Conservation (phyloP, 164 flowering plant genomes). For the Magnolia sinica region DNA sequence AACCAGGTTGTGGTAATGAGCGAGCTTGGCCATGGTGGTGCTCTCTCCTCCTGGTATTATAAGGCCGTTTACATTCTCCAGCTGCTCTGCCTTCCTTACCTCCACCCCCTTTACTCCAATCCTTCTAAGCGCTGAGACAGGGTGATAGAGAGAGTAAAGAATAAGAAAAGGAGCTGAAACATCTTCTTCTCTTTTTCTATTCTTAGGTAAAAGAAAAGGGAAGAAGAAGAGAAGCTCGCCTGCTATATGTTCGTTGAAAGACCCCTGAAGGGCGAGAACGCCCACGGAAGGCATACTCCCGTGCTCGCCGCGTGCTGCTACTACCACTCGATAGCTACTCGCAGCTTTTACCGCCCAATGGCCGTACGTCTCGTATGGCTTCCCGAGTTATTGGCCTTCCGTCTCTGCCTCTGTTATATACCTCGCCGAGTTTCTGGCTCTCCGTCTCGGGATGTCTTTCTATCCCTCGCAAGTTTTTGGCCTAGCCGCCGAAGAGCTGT, state of each 20-base stretch:
- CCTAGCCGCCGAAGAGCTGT: no score
- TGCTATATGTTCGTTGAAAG: slow-evolving; percentile 94
- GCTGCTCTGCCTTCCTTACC: slow-evolving; percentile 87
- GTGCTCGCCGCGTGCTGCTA: not conserved
- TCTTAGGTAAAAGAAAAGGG: not conserved
- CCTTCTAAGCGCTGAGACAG: slow-evolving; percentile 53
- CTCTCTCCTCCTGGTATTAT: slow-evolving; percentile 99
- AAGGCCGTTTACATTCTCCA: slow-evolving; percentile 50
- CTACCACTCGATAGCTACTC: no score
- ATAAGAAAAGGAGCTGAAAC: not conserved
- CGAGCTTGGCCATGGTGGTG: slow-evolving; percentile 98
- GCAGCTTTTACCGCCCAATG: no score
- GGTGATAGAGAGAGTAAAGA: not conserved
- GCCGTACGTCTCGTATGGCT: no score
- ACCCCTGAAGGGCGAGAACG: slow-evolving; percentile 93
- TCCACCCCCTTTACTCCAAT: slow-evolving; percentile 85
- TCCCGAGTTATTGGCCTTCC: no score
- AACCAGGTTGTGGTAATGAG: slow-evolving; percentile 84
- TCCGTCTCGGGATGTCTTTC: no score
- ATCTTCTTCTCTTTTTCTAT: not conserved
- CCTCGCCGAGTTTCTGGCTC: no score
- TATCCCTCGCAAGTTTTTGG: no score
- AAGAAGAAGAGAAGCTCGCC: slow-evolving; percentile 30
- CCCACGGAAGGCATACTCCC: slow-evolving; percentile 57
- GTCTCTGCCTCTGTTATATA: no score